Conservation (phyloP, 352 stramenopile species). For the Phytopythium litorale region DNA sequence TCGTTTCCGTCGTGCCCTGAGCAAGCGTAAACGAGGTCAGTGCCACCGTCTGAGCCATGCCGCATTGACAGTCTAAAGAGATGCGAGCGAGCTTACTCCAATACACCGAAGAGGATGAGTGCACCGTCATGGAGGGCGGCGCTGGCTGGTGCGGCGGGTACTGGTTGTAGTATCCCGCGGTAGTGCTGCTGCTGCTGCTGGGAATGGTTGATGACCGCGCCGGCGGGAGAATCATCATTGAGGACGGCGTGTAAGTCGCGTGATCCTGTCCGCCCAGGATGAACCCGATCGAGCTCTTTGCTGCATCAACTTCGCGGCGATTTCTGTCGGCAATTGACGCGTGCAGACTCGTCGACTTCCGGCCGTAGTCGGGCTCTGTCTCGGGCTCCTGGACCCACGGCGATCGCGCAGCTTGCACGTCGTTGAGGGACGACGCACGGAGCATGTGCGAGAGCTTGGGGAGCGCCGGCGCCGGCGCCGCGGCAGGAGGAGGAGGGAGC, state of each 20-base stretch:
- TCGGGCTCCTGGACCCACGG: conserved; percentile 3
- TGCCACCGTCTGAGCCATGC: neutral
- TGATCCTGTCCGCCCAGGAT: conserved; percentile 22
- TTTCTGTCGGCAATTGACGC: neutral
- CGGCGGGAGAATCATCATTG: neutral
- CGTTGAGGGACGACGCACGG: neutral
- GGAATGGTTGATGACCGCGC: neutral
- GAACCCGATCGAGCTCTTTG: conserved; percentile 43
- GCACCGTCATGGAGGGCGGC: neutral
- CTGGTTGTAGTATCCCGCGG: neutral
- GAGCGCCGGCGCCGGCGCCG: conserved; percentile 1
- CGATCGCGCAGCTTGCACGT: neutral
- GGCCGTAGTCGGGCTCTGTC: conserved; percentile 2
- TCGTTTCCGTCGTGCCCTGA: neutral
- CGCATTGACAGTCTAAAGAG: neutral
- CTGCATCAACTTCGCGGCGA: neutral
- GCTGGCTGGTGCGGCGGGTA: neutral
- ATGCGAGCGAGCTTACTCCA: neutral
- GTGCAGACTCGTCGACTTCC: neutral
- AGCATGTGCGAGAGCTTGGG: conserved; percentile 9
- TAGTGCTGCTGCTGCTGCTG: neutral
- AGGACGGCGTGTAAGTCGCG: conserved; percentile 1
- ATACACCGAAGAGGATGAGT: neutral
- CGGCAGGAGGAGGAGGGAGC: neutral
- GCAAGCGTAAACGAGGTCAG: neutral